Conservation (phyloP, 1,139 yeast genomes). For the Scheffersomyces segobiensis region DNA sequence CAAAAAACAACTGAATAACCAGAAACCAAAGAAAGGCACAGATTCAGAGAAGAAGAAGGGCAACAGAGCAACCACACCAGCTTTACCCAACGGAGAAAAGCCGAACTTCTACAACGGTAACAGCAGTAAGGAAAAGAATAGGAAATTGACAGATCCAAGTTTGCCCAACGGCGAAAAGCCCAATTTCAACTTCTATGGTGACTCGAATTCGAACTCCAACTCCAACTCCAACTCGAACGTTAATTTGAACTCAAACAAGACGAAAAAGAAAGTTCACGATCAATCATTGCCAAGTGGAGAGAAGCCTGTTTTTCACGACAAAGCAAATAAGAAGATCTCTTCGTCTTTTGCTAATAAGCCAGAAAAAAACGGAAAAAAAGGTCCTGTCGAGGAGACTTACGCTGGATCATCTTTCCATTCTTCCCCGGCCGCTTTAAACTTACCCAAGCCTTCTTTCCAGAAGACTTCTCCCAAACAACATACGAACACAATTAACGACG, state of each 20-base stretch:
- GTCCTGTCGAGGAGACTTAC: slow-evolving; percentile 34
- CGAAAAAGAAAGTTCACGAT: slow-evolving; percentile 6
- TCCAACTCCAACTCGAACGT: slow-evolving; percentile 7
- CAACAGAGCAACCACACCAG: slow-evolving; percentile 10
- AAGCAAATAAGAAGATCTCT: slow-evolving; percentile 11
- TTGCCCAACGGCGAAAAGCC: slow-evolving; percentile 39
- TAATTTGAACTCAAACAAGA: neutral
- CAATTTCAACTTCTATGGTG: slow-evolving; percentile 19
- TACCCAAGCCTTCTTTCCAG: slow-evolving; percentile 57
- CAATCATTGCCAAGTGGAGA: slow-evolving; percentile 20
- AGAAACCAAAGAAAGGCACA: slow-evolving; percentile 7
- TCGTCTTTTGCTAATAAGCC: slow-evolving; percentile 12
- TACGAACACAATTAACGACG: slow-evolving; percentile 3
- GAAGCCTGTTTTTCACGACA: slow-evolving; percentile 18
- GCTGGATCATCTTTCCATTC: slow-evolving; percentile 63
- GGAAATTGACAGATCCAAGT: slow-evolving; percentile 12
- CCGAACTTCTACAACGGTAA: slow-evolving; percentile 26
- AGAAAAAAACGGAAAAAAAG: slow-evolving; percentile 14
- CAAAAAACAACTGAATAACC: slow-evolving; percentile 1
- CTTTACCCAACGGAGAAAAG: slow-evolving; percentile 35
- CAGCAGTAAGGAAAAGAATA: slow-evolving; percentile 8
- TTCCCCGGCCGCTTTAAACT: slow-evolving; percentile 56
- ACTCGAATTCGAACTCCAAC: slow-evolving; percentile 6
- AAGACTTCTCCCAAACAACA: slow-evolving; percentile 27
- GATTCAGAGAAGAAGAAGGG: slow-evolving; percentile 12